These are phyloP conservation scores for Torrubiella hemipterigena DNA, from an alignment of 2,329 filamentous ascomycete genomes.

Conservation along the genomic window DNA sequence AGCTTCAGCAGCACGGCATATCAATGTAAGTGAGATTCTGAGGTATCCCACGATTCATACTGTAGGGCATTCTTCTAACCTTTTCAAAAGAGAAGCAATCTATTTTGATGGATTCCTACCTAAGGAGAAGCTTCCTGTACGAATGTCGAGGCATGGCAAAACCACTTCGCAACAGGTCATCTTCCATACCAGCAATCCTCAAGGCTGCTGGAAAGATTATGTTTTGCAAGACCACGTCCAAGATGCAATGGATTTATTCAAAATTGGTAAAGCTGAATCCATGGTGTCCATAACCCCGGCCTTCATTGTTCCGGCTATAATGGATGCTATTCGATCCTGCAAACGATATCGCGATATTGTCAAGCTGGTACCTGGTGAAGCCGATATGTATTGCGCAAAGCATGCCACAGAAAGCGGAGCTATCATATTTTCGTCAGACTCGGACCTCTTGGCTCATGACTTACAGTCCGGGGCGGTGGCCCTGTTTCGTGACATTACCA, in stretches of 20 bases:
- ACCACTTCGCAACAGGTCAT: constrained; percentile 43
- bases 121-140: constrained; percentile 45
- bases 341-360: constrained; percentile 27
- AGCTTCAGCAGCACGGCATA: constrained; percentile 41
- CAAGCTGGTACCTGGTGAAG: constrained; percentile 67
- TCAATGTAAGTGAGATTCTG: constrained; percentile 40
- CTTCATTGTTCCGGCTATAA: constrained; percentile 70
- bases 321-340: constrained; percentile 52
- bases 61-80: constrained; percentile 7
- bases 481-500: constrained; percentile 54
- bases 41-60: constrained; percentile 6
- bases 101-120: constrained; percentile 84
- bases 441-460: constrained; percentile 69
- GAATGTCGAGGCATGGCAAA: constrained; percentile 47
- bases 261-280: constrained; percentile 9
- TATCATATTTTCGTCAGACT: constrained; percentile 68
- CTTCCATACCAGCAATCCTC: constrained; percentile 21
- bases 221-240: constrained; percentile 7
- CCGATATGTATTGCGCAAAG: constrained; percentile 67
- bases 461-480: constrained; percentile 54
- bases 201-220: constrained; percentile 13
- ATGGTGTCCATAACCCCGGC: constrained; percentile 34
- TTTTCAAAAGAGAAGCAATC: constrained; percentile 44
- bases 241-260: constrained; percentile 13
- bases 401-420: constrained; percentile 43